Evolutionary conservation across 164 flowering plant species (phyloP).

Genomic region (Liquidambar formosana): DNA sequence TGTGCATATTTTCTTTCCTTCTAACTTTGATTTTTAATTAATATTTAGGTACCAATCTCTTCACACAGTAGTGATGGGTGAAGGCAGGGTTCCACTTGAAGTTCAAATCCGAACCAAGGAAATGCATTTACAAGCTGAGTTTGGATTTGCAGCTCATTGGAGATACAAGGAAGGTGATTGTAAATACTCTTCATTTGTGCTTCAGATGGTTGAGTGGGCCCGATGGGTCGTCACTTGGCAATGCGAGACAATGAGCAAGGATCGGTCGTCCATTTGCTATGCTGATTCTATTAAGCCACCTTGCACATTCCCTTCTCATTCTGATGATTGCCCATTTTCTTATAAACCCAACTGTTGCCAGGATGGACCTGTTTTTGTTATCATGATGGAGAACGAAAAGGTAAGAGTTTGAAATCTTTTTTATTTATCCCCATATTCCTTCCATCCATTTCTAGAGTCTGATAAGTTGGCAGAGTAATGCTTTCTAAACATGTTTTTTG

Average conservation of each 20-base stretch:
- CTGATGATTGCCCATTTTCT: conserved; percentile 71
- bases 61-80: conserved; percentile 87
- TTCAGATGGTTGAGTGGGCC: conserved; percentile 99
- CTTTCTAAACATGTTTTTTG: background rate
- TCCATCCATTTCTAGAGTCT: no score
- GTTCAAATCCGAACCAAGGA: conserved; percentile 93
- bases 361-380: conserved; percentile 80
- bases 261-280: conserved; percentile 38
- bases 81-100: conserved; percentile 78
- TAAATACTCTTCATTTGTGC: conserved; percentile 68
- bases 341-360: conserved; percentile 49
- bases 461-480: no score
- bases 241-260: conserved; percentile 72
- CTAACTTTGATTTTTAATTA: conserved; percentile 14
- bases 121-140: conserved; percentile 95
- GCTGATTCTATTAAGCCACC: conserved; percentile 62
- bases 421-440: no score
- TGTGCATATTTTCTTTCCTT: background rate
- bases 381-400: conserved; percentile 91
- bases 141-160: conserved; percentile 99
- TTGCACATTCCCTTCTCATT: conserved; percentile 82
- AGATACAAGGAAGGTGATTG: conserved; percentile 92
- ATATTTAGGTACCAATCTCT: conserved; percentile 78
- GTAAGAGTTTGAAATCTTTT: conserved; percentile 23
- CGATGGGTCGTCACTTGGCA: conserved; percentile 91